Conservation (phyloP, 352 stramenopile genomes). For the Phytophthora cajani region DNA sequence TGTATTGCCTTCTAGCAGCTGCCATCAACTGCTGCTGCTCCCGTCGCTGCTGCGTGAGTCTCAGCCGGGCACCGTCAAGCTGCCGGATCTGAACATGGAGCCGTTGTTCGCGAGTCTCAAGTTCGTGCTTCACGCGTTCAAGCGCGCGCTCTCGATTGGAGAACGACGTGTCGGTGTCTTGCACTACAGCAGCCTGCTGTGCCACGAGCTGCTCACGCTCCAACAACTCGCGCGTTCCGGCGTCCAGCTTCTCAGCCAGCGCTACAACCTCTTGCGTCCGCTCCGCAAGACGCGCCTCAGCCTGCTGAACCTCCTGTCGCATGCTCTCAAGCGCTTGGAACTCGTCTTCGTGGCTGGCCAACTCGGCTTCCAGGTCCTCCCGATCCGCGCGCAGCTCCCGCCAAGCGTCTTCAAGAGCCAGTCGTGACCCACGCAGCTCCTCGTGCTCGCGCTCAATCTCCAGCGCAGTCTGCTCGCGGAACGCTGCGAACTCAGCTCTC, state of each 20-base stretch:
- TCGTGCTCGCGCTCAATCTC: slow-evolving; percentile 45
- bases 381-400: slow-evolving; percentile 46
- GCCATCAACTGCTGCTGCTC: slow-evolving; percentile 44
- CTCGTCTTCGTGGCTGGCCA: slow-evolving; percentile 56
- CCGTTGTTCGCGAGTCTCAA: slow-evolving; percentile 58
- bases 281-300: slow-evolving; percentile 47
- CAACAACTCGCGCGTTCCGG: slow-evolving; percentile 26
- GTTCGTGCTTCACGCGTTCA: slow-evolving; percentile 43
- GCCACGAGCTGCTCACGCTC: slow-evolving; percentile 39
- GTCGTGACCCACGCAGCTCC: slow-evolving; percentile 37
- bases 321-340: slow-evolving; percentile 47
- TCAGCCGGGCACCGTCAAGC: slow-evolving; percentile 50
- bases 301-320: slow-evolving; percentile 39
- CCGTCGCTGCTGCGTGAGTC: slow-evolving; percentile 55
- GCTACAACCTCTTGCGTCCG: slow-evolving; percentile 36
- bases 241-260: slow-evolving; percentile 34
- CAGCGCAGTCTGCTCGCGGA: slow-evolving; percentile 51
- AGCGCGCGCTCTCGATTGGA: slow-evolving; percentile 32
- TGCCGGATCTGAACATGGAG: slow-evolving; percentile 65
- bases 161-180: slow-evolving; percentile 32
- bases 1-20: slow-evolving; percentile 19
- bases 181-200: slow-evolving; percentile 23
- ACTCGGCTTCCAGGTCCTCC: slow-evolving; percentile 46
- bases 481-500: slow-evolving; percentile 54
- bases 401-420: slow-evolving; percentile 43